Evolutionary conservation across 2,329 filamentous ascomycete genomes (phyloP).

Genomic region (Microsporum audouinii): DNA sequence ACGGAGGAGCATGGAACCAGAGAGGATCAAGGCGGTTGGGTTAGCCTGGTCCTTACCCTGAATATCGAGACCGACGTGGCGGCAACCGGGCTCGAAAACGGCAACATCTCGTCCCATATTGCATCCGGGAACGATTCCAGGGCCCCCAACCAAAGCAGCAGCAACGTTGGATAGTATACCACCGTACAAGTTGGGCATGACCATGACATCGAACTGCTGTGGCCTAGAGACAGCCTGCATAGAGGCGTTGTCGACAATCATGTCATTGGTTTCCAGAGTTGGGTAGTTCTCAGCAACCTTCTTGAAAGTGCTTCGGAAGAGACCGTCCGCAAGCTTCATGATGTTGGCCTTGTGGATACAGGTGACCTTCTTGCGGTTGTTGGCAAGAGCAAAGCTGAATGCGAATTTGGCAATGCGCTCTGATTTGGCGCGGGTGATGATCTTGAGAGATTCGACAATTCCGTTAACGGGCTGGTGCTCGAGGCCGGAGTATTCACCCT

Average conservation of each 20-base stretch:
- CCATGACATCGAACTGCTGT: constrained; percentile 98
- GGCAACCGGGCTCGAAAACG: constrained; percentile 97
- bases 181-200: constrained; percentile 99
- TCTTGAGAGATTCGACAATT: constrained; percentile 98
- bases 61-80: constrained; percentile 98
- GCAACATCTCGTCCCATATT: constrained; percentile 99
- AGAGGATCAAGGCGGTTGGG: constrained; percentile 89
- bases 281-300: constrained; percentile 88
- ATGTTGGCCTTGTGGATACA: constrained; percentile 99
- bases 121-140: constrained; percentile 93
- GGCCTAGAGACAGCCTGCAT: constrained; percentile 97
- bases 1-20: constrained; percentile 90
- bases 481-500: constrained; percentile 97
- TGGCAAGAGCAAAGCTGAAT: constrained; percentile 93
- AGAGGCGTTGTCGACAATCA: constrained; percentile 99
- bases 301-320: constrained; percentile 97
- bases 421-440: constrained; percentile 97
- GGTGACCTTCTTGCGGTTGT: constrained; percentile 98
- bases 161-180: constrained; percentile 98
- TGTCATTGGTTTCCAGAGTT: constrained; percentile 90
- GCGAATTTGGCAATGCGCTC: constrained; percentile 99
- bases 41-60: constrained; percentile 99
- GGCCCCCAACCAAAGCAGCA: constrained; percentile 89
- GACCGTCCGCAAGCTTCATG: constrained; percentile 98
- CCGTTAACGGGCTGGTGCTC: constrained; percentile 96